Evolutionary conservation across 2,329 filamentous ascomycete genomes (phyloP), one percentile per base, ranked within the genome.

Genomic region (Ustilaginoidea virens): DNA sequence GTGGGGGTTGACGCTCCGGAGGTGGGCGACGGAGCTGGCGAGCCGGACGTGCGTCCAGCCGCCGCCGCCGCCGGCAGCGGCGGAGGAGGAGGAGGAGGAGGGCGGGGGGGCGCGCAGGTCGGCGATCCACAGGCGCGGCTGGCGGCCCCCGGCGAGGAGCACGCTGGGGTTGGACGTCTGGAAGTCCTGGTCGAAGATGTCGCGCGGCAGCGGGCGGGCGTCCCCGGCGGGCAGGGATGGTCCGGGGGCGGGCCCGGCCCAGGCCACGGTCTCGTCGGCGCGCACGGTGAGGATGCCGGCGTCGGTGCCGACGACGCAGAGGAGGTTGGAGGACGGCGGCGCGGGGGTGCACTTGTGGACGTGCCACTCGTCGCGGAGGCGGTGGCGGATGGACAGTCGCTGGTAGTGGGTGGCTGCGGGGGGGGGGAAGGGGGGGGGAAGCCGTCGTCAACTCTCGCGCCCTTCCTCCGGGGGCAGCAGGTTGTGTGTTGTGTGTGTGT

Each of bases 141-240:
- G 52, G 3, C 69, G 60, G 3, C 61, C 61, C 20, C 68, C 70
- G 1, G 64, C 61, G 18, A 66, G 47, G 10, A 72, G 36, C 2
- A 71, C 38, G 9, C 59, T 47, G 9, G 55, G 56, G 26, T 61
- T 56, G 11, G 42, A 45, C 4, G 41, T 35, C 14, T 61, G 51
- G 37, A 66, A 71, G 30, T 63, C 60, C 16, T 68, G 47, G 4
- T 60, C 47, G 32, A 70, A 63, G 24, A 67, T 48, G 33, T 68
- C 54, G 2, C 37, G 35, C 4, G 43, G 45, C 2, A 36, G 22
- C 3, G 41, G 38, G 14, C 33, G 28, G 32, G 32, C 39, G 23
- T 25, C 36, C 44, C 16, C 37, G 22, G 2, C 36, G 13, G 25
- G 26, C 31, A 10, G 33, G 34, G 22, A 2, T 37, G 13, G 25